phyloP scores from a whole-genome alignment of 2,329 filamentous ascomycete genomes.

The Metarhizium sp. region DNA sequence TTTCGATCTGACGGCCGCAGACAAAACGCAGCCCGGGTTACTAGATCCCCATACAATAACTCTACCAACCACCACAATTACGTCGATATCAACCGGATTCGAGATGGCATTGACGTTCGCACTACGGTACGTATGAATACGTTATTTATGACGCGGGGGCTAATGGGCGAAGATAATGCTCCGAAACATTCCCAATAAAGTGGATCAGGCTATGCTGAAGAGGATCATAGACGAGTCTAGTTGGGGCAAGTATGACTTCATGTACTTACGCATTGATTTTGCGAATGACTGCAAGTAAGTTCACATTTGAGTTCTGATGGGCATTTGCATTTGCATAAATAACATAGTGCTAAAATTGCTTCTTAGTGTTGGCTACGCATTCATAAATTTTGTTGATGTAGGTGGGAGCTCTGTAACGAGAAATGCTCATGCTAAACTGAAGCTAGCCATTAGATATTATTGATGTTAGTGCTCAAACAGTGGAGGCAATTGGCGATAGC shows the following conservation, averaged over 20 bases:
- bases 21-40: conserved; percentile 38
- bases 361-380: conserved; percentile 83
- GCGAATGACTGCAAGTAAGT: conserved; percentile 74
- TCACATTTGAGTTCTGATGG: background rate
- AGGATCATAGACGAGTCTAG: conserved; percentile 68
- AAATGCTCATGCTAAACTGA: conserved; percentile 16
- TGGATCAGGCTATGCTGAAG: conserved; percentile 71
- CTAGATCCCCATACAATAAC: conserved; percentile 36
- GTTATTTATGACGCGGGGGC: background rate
- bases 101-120: conserved; percentile 60
- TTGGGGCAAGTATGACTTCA: conserved; percentile 82
- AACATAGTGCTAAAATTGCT: background rate
- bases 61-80: conserved; percentile 48
- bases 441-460: conserved; percentile 65
- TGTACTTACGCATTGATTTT: conserved; percentile 89
- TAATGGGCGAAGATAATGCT: conserved; percentile 65
- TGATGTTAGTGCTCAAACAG: conserved; percentile 37
- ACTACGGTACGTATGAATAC: conserved; percentile 54
- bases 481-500: background rate
- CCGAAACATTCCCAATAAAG: conserved; percentile 87
- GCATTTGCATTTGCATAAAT: background rate
- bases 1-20: conserved; percentile 32
- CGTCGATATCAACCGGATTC: conserved; percentile 51
- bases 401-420: conserved; percentile 23
- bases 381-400: conserved; percentile 86